phyloP scores from a whole-genome alignment of 371 early-diverging fungal species.

The Chytridiales sp. region DNA sequence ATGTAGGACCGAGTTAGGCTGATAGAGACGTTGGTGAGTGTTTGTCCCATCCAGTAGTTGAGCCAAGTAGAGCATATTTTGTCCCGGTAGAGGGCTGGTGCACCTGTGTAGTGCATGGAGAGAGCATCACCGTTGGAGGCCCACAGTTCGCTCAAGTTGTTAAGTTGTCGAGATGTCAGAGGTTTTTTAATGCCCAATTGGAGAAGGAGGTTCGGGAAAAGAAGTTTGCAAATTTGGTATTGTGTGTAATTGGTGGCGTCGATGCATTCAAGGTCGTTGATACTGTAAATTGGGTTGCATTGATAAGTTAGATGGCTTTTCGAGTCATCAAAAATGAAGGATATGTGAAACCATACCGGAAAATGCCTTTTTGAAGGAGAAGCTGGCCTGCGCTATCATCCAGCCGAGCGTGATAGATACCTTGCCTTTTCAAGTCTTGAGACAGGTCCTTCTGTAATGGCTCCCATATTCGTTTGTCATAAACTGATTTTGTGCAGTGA shows the following conservation, averaged over 20 bases:
- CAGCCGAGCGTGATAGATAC: constrained; percentile 12
- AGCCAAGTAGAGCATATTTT: constrained; percentile 10
- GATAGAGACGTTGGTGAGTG: neutral
- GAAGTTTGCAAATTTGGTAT: constrained; percentile 12
- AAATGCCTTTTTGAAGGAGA: neutral
- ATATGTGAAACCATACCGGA: neutral
- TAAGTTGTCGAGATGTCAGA: neutral
- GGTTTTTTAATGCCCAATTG: neutral
- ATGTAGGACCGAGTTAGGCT: constrained; percentile 25
- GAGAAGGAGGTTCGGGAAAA: constrained; percentile 15
- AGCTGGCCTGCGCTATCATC: neutral
- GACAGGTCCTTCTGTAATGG: constrained; percentile 9
- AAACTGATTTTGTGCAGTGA: constrained; percentile 14
- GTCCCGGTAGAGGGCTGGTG: constrained; percentile 17
- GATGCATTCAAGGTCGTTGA: constrained; percentile 33
- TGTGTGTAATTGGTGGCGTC: constrained; percentile 32
- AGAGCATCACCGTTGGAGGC: constrained; percentile 22
- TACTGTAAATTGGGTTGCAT: constrained; percentile 17
- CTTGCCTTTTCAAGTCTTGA: neutral
- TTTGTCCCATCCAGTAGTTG: constrained; percentile 4
- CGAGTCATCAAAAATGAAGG: no score
- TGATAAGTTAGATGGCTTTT: neutral
- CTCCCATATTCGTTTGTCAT: neutral
- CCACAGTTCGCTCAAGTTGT: constrained; percentile 24
- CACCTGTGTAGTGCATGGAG: constrained; percentile 17